Base-by-base conservation (phyloP, 2,329 filamentous ascomycete species). In the Xylariaceae sp. region DNA sequence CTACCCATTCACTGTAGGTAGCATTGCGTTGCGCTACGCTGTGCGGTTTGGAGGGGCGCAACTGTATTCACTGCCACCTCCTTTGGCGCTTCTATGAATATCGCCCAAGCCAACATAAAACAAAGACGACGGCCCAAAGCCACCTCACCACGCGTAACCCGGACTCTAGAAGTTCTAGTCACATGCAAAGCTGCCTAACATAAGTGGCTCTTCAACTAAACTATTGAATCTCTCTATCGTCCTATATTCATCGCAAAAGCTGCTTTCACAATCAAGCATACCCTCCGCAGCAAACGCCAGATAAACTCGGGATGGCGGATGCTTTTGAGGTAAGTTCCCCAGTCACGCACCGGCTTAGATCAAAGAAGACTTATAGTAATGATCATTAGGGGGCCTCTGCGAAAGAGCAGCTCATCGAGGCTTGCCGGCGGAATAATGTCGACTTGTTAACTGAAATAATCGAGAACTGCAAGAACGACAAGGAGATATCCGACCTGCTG, bases 341-440 rank as follows among this genome's bases (percentile, higher is more conserved):
- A 33, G n/a, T n/a, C 2, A 11, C 18, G 6, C 18, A 15, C 6
- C 29, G 13, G 15, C 4, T 43, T 13, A 29, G 9, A 20, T 20
- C 24, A 18, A 42, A 26, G 4, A 24, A 16, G 24, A 16, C 24
- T 11, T 18, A 24, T 39, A 29, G 42, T 61, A 53, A 61, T 59
- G 37, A 44, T 40, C 50, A 58, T 39, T 66, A 96, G 88, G 94
- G 93, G 71, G 93, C 93, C 64, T 90, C 90, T 55, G 84, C 86
- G 40, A 82, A 87, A 72, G 93, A 97, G 77, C 83, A 90, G 67
- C 83, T 97, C 65, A 85, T 97, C 74, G 93, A 96, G 78, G 91
- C 94, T 66, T 96, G 90, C 76, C 91, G 93, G 57, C 85, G 92
- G 68, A 93, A 97, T 81, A 97, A 97, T 75, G 86, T 86, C 63